phyloP scores from a whole-genome alignment of 2,329 filamentous ascomycete species.

The Akanthomyces lecanii region DNA sequence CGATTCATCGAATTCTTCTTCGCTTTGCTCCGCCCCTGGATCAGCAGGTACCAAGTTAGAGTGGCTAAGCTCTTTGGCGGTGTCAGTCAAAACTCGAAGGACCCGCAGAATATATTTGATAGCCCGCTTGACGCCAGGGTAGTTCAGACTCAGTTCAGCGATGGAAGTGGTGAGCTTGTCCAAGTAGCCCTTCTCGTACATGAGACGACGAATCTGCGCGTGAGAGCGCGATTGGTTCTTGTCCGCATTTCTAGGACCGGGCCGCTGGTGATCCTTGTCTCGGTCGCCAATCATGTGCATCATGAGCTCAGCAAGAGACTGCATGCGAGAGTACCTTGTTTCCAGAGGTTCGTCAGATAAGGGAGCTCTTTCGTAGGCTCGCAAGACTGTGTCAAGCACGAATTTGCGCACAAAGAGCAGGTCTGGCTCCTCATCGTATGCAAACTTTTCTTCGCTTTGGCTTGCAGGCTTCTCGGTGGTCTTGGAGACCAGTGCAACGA shows the following conservation, averaged over 20 bases:
- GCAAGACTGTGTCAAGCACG: constrained; percentile 87
- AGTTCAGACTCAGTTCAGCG: constrained; percentile 92
- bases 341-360: constrained; percentile 76
- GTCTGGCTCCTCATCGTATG: constrained; percentile 73
- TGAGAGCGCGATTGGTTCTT: constrained; percentile 55
- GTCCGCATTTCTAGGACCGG: constrained; percentile 37
- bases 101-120: constrained; percentile 96
- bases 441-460: constrained; percentile 53
- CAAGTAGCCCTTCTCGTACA: constrained; percentile 98
- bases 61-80: constrained; percentile 80
- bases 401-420: constrained; percentile 91
- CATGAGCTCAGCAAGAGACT: constrained; percentile 87
- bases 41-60: constrained; percentile 67
- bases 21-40: constrained; percentile 63
- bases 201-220: constrained; percentile 82
- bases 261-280: constrained; percentile 53
- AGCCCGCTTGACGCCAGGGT: constrained; percentile 85
- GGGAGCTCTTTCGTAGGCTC: constrained; percentile 85
- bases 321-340: constrained; percentile 79
- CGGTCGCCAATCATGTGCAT: constrained; percentile 84
- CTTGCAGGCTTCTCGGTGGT: constrained; percentile 71
- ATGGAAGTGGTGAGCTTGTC: constrained; percentile 85
- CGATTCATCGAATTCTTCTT: constrained; percentile 82
- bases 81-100: constrained; percentile 79
- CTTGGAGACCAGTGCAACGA: constrained; percentile 83